These are phyloP conservation scores for Kurtzmaniella quercitrusa DNA, from an alignment of 1,139 yeast species.

Conservation along the genomic window DNA sequence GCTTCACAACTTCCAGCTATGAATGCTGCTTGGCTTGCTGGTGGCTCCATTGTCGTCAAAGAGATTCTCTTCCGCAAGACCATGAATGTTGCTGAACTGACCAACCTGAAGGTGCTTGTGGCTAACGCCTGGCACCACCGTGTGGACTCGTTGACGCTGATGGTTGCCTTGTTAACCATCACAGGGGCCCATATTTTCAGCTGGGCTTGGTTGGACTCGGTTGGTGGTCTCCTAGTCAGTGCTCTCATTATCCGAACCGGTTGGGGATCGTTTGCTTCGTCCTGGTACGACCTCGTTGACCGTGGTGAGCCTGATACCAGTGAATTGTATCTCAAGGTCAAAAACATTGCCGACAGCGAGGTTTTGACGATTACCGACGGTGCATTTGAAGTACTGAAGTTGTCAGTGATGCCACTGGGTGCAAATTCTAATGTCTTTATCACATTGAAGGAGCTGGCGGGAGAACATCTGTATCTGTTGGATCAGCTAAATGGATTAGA, in stretches of 20 bases:
- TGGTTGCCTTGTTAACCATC: constrained; percentile 86
- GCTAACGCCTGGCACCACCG: constrained; percentile 99
- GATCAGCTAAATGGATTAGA: constrained; percentile 27
- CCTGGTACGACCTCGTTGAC: constrained; percentile 76
- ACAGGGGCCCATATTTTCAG: constrained; percentile 77
- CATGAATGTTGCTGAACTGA: constrained; percentile 65
- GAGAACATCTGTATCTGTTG: constrained; percentile 16
- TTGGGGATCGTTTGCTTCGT: constrained; percentile 60
- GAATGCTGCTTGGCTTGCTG: constrained; percentile 95
- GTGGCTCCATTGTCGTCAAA: constrained; percentile 78
- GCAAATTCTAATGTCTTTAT: constrained; percentile 50
- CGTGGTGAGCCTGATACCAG: constrained; percentile 33
- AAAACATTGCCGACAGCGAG: constrained; percentile 18
- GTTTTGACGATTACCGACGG: constrained; percentile 14
- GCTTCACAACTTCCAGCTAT: constrained; percentile 53
- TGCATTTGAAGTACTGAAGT: constrained; percentile 35
- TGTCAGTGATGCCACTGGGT: constrained; percentile 66
- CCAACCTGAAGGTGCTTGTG: constrained; percentile 82
- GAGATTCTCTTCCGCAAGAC: constrained; percentile 86
- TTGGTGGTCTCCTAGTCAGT: constrained; percentile 88
- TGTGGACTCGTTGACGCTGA: constrained; percentile 89
- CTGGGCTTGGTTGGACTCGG: constrained; percentile 81
- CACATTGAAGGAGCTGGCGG: constrained; percentile 16
- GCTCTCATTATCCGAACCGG: constrained; percentile 82
- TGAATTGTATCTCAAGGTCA: constrained; percentile 25